These are phyloP conservation scores for Chlorella vulgaris DNA, from an alignment of 139 green algal genomes.

Conservation along the genomic window DNA sequence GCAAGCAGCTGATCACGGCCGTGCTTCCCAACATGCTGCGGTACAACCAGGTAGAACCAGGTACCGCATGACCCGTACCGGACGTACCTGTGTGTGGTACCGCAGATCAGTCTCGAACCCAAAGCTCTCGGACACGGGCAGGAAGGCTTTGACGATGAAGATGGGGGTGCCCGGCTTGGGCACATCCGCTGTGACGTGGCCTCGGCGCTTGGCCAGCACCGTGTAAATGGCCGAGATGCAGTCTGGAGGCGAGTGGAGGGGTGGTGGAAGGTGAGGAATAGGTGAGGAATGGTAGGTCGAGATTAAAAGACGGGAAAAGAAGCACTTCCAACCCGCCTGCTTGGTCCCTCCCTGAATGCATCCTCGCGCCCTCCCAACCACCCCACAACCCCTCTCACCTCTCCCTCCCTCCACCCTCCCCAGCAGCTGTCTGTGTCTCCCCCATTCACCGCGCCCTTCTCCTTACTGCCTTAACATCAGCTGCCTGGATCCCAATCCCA, in stretches of 20 bases:
- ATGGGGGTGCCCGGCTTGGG: conserved; percentile 88
- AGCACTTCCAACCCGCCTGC: too few species aligned
- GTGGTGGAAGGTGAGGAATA: too few species aligned
- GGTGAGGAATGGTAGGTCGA: not conserved
- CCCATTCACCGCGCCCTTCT: too few species aligned
- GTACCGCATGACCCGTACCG: not conserved
- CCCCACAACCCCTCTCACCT: too few species aligned
- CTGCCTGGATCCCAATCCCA: not conserved
- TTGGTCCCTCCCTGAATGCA: too few species aligned
- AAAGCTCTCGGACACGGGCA: conserved; percentile 97
- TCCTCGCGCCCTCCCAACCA: too few species aligned
- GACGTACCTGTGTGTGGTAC: conserved; percentile 90
- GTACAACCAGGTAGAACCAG: not conserved
- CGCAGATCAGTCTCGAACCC: conserved; percentile 99
- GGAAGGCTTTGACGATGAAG: conserved; percentile 90
- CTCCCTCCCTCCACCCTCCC: too few species aligned
- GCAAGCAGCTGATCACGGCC: too few species aligned
- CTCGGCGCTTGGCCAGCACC: conserved; percentile 92
- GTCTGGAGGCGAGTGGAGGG: conserved; percentile 66
- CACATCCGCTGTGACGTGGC: conserved; percentile 90
- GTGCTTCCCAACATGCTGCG: too few species aligned
- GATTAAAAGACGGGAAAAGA: not conserved
- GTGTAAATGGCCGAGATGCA: conserved; percentile 97
- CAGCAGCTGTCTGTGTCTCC: too few species aligned
- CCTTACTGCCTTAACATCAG: not conserved